Base-by-base conservation (phyloP, 2,329 filamentous ascomycete genomes). In the Verticillium nubilum region DNA sequence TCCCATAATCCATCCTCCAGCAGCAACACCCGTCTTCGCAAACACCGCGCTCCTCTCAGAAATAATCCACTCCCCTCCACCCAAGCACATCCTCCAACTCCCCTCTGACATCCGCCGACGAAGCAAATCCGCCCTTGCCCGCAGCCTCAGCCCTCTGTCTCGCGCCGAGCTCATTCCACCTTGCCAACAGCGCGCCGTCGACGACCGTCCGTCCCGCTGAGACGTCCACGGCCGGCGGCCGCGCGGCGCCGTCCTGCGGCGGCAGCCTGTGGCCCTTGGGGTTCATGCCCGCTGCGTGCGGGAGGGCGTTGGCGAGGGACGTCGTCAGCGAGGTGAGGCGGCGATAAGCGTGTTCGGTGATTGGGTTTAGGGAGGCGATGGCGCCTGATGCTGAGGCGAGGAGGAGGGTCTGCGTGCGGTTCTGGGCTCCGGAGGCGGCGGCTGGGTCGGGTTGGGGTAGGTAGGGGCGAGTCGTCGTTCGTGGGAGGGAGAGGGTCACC, bases 291-390 rank as follows among this genome's bases (percentile, higher is more conserved):
- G 87, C 91, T 4, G 89, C 78, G 63, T 92, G 87, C 52, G 91
- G 87, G 7, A 97, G 82, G 0, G 88, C 86, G 33, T 87, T 90
- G 9, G 87, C 81, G 1, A 99, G 80, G 70, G 96, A 92, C 4
- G 88, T 90, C 54, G 93, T 85, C 4, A 99, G 80, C 1, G 91
- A 91, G 4, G 87, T 87, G 3, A 99, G 82, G 0, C 93, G 88
- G 1, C 95, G 88, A 74, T 98, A 98, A 12, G 87, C 81, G 5
- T 88, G 80, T 73, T 98, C 94, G 0, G 87, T 79, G 1, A 98
- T 79, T 0, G 94, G 86, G 0, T 89, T 90, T 10, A 99, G 80
- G 9, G 93, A 79, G 0, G 90, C 86, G 13, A 98, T 75, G 23
- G 88, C 84, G 56, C 95, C 95, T 0, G 91, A 90, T 7, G 86